Conservation (phyloP, 2,329 filamentous ascomycete species). For the Hortaea sp. region DNA sequence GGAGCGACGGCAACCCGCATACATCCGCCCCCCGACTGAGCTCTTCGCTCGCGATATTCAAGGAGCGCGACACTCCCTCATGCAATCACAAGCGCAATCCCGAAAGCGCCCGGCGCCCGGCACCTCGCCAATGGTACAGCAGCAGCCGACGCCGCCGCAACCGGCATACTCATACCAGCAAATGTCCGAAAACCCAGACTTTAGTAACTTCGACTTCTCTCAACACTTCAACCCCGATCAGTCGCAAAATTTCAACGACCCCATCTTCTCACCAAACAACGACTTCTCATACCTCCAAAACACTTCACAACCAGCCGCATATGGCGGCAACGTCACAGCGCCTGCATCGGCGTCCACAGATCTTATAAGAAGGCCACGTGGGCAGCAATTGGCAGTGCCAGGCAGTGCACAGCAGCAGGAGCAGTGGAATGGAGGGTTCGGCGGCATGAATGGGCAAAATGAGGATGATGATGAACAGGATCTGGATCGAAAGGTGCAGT, state of each 20-base stretch:
- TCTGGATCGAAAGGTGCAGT: conserved; percentile 66
- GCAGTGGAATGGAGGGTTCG: conserved; percentile 29
- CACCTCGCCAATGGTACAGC: conserved; percentile 53
- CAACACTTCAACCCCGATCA: conserved; percentile 20
- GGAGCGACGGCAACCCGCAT: conserved; percentile 1
- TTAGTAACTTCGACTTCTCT: conserved; percentile 20
- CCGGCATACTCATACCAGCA: conserved; percentile 28
- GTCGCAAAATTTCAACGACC: conserved; percentile 23
- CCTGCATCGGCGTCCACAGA: conserved; percentile 28
- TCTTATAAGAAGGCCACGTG: conserved; percentile 36
- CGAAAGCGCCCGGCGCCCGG: conserved; percentile 68
- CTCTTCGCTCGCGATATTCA: not conserved
- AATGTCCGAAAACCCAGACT: conserved; percentile 37
- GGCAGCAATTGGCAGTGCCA: conserved; percentile 33
- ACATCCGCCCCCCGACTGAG: not conserved
- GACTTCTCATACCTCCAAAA: conserved; percentile 19
- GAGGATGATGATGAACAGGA: conserved; percentile 66
- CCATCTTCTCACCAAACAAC: conserved; percentile 27
- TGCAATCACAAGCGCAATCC: conserved; percentile 6
- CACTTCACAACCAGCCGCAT: conserved; percentile 14
- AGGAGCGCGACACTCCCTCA: not conserved
- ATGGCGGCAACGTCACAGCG: conserved; percentile 8
- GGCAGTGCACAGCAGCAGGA: conserved; percentile 22
- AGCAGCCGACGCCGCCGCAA: conserved; percentile 23
- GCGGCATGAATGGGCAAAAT: conserved; percentile 26